Conservation (phyloP, 2,329 filamentous ascomycete genomes). For the Colletotrichum sidae region DNA sequence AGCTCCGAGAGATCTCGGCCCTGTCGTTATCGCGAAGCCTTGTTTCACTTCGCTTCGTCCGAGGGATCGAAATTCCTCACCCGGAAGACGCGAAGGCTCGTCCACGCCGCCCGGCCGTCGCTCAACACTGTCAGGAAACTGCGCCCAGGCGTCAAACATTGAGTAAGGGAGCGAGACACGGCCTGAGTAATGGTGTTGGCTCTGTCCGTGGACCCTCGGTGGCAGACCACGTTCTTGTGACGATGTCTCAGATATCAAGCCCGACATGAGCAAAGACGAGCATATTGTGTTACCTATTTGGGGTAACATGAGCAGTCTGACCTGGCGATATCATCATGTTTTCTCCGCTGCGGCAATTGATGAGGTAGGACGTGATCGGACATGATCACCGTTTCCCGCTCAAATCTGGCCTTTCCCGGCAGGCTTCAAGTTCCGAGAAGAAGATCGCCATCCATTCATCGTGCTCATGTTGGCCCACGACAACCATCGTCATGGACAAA, state of each 20-base stretch:
- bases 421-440: constrained; percentile 2
- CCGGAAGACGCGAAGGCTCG: constrained; percentile 7
- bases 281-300: neutral
- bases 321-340: constrained; percentile 20
- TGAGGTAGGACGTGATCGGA: constrained; percentile 1
- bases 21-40: constrained; percentile 3
- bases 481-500: constrained; percentile 10
- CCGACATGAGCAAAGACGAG: constrained; percentile 6
- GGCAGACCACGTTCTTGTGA: constrained; percentile 25
- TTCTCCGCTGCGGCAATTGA: neutral
- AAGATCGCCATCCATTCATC: constrained; percentile 2
- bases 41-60: constrained; percentile 27
- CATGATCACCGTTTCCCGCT: constrained; percentile 16
- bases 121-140: constrained; percentile 22
- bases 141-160: neutral
- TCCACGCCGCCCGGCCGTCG: neutral
- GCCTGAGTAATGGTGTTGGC: neutral
- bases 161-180: constrained; percentile 25
- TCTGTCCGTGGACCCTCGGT: neutral
- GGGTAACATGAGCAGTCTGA: constrained; percentile 20
- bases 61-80: constrained; percentile 9
- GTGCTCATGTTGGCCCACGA: neutral
- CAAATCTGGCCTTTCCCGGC: constrained; percentile 2
- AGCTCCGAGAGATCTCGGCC: constrained; percentile 6
- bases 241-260: constrained; percentile 15